Base-by-base conservation (phyloP, 805 yeast genomes). In the Nakazawaea populi region DNA sequence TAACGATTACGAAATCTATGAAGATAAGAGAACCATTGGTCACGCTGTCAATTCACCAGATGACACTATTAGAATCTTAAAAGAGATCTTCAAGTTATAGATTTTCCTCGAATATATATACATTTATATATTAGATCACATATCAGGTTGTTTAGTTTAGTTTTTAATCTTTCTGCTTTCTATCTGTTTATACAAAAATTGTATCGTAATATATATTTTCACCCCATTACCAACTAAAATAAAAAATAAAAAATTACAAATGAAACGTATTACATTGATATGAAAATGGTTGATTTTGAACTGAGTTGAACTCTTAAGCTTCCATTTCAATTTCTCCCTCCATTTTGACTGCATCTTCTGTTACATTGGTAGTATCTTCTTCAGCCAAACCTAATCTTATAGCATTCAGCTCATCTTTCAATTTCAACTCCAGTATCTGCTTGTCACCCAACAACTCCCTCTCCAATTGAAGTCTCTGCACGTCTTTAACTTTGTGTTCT, bases 1-100 rank as follows among this genome's bases (percentile, higher is more conserved):
- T 75, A 94, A 94, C 74, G 99, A 94, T 76, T 94, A 85, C 74
- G 99, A 94, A 80, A 94, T 94, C 71, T 94, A 86, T 78, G 76
- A 68, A 62, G 99, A 94, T 70, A 70, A 75, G 50, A 89, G 99
- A 82, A 91, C 97, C 57, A 84, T 88, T 57, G 99, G 99, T 62
- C 98, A 94, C 67, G 82, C 97, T 54, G 98, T 94, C 59, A 77
- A 79, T 62, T 73, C 79, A 61, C 99, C 99, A 60, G 87, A 72
- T 44, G 99, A 94, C 72, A 94, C 99, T 59, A 82, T 82, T 60
- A 80, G 72, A 61, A 86, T 88, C 74, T 81, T 94, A 70, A 87
- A 83, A 68, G 96, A 94, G 71, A 63, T 86, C 52, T 94, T 92
- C 72, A 69, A 76, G 54, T 71, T 79, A 60, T 73, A 75, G 62